phyloP scores from a whole-genome alignment of 768 basidiomycete species.

The Hericium erinaceus region DNA sequence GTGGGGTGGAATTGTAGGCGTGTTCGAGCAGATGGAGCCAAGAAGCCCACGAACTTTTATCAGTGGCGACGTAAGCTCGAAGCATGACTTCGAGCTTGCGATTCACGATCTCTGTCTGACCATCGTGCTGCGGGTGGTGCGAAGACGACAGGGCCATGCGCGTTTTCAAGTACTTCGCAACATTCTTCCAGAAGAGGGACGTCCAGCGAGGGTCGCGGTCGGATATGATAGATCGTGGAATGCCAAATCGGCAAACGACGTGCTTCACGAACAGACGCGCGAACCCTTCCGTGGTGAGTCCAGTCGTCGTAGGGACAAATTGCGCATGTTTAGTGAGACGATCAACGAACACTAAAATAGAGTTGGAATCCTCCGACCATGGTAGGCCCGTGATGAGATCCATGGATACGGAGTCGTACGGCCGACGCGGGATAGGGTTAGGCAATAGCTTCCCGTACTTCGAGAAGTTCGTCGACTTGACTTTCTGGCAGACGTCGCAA shows the following conservation, averaged over 20 bases:
- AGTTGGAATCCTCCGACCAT: conserved; percentile 4
- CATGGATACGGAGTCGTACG: conserved; percentile 11
- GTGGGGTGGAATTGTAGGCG: conserved; percentile 12
- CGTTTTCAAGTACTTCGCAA: conserved; percentile 7
- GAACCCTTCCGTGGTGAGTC: background rate
- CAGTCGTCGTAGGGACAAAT: conserved; percentile 18
- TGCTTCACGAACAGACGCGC: conserved; percentile 5
- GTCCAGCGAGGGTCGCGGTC: conserved; percentile 6
- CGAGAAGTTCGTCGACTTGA: conserved; percentile 1
- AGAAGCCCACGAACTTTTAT: background rate
- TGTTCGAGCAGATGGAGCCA: conserved; percentile 1
- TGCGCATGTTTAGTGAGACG: conserved; percentile 22
- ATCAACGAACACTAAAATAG: conserved; percentile 13
- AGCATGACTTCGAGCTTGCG: background rate
- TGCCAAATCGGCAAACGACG: background rate
- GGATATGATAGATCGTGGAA: background rate
- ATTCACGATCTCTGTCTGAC: conserved; percentile 1
- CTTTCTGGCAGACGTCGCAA: conserved; percentile 13
- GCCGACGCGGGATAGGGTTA: conserved; percentile 3
- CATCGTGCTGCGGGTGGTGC: conserved; percentile 5
- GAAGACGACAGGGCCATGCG: background rate
- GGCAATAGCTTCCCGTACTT: conserved; percentile 3
- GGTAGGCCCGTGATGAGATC: conserved; percentile 8
- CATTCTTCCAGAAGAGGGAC: conserved; percentile 10
- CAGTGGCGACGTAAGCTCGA: background rate